These are phyloP conservation scores for Diplosphaera chodatii DNA, from an alignment of 139 green algal genomes.

Conservation along the genomic window DNA sequence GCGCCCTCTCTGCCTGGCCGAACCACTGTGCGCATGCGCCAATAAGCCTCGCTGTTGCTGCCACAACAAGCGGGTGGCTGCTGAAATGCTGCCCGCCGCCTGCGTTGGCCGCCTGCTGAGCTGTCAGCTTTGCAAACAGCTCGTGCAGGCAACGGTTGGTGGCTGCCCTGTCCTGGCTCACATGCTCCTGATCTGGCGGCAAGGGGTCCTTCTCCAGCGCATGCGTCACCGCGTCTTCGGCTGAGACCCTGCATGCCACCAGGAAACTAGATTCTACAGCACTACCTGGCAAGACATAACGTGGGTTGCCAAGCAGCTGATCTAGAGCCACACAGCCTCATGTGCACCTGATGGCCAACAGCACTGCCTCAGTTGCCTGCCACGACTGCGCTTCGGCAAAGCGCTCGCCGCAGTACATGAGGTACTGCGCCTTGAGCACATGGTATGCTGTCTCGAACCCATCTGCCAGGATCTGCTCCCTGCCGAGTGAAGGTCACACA, in stretches of 20 bases:
- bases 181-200: background rate
- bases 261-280: too few relatives aligned
- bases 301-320: too few relatives aligned
- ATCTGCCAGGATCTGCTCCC: constrained; percentile 10
- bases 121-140: background rate
- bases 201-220: background rate
- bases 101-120: background rate
- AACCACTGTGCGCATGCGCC: constrained; percentile 4
- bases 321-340: too few relatives aligned
- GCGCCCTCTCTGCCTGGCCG: background rate
- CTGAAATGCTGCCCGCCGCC: background rate
- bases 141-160: constrained; percentile 1
- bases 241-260: background rate
- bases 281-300: too few relatives aligned
- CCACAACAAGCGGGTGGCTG: background rate
- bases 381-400: background rate
- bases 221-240: background rate
- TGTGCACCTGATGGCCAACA: constrained; percentile 7
- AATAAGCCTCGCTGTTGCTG: constrained; percentile 3
- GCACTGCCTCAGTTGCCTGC: constrained; percentile 7
- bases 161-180: background rate
- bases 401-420: background rate
- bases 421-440: constrained; percentile 7
- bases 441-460: constrained; percentile 3
- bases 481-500: too few relatives aligned